Percentiles rank a stretch among this genome's conserved stretches.
Conservation (phyloP, 1,139 yeast species). For the Taphrina betulina region DNA sequence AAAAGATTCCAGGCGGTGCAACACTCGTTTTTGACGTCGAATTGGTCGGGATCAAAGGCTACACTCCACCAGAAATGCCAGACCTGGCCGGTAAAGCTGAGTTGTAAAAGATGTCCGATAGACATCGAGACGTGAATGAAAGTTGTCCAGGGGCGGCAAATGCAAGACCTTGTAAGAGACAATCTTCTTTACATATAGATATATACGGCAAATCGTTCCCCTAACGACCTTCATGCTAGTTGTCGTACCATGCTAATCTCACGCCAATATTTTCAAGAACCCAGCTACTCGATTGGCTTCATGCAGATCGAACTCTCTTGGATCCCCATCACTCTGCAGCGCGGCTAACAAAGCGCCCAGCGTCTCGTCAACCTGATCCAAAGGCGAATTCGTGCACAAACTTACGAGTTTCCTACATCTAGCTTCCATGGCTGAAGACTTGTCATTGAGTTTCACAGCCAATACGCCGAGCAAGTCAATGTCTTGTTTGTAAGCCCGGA, state of each 20-base stretch:
- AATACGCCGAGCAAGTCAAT: constrained; percentile 57
- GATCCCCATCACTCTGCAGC: constrained; percentile 67
- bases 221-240: neutral
- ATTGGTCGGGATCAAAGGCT: constrained; percentile 30
- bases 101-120: neutral
- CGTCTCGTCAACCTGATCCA: constrained; percentile 72
- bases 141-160: neutral
- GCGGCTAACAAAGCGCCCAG: constrained; percentile 85
- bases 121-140: constrained; percentile 4
- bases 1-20: constrained; percentile 43
- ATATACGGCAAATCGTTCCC: neutral
- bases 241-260: no score
- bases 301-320: constrained; percentile 56
- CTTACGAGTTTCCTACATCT: constrained; percentile 89
- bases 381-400: constrained; percentile 82
- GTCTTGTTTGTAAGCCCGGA: constrained; percentile 71
- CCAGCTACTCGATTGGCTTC: constrained; percentile 53
- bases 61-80: constrained; percentile 29
- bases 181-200: neutral
- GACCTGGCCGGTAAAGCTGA: constrained; percentile 22
- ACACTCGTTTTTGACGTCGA: constrained; percentile 37
- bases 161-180: neutral
- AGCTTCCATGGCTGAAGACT: constrained; percentile 66
- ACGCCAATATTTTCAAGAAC: constrained; percentile 40
- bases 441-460: constrained; percentile 51